Base-by-base conservation (phyloP, 1,139 yeast species). In the Kurtzmaniella quercitrusa region DNA sequence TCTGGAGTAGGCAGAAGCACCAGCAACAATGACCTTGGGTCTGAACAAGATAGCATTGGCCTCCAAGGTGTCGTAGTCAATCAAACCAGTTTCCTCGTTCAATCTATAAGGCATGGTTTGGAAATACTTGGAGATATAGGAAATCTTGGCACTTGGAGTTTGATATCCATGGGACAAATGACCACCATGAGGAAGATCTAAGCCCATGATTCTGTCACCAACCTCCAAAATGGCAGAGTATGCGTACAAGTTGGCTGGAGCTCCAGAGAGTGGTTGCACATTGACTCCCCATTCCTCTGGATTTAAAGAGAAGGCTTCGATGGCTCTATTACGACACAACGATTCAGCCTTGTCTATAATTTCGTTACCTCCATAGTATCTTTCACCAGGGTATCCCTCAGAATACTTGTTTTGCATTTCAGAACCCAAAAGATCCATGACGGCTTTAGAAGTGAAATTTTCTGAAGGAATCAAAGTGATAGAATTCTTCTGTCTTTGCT, bases 391-490 rank as follows among this genome's bases (percentile, higher is more conserved):
- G 69, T 91, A 91, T 48, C 97, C 97, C 71, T 91, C 98, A n/a
- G 96, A 89, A 70, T 91, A 91, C 75, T 91, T 91, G 79, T 91
- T 91, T 69, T 89, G 94, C 96, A 91, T 89, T 67, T 89, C 96
- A 16, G 96, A 85, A 47, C 98, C 97, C 59, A 91, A 78, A 42
- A 91, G 78, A 60, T 91, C 96, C 83, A 91, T 86, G 25, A 91
- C 98, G 18, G 97, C 90, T 63, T 82, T 85, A 41, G 97, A 88
- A 45, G 98, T 91, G 72, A 90, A 89, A 69, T 91, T 91, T 67
- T 91, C 98, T 29, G 95, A 85, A 34, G 98, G 96, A 63, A 91
- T 91, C 65, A 91, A 78, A 39, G 95, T 90, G 55, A 91, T 83
- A 43, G 96, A 88, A 62, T 85, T 82, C 68, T 83, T 85, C 71